Percentiles rank a stretch among this genome's conserved stretches.
These are phyloP conservation scores for Colletotrichum orchidophilum DNA, from an alignment of 2,329 filamentous ascomycete genomes.

Conservation along the genomic window DNA sequence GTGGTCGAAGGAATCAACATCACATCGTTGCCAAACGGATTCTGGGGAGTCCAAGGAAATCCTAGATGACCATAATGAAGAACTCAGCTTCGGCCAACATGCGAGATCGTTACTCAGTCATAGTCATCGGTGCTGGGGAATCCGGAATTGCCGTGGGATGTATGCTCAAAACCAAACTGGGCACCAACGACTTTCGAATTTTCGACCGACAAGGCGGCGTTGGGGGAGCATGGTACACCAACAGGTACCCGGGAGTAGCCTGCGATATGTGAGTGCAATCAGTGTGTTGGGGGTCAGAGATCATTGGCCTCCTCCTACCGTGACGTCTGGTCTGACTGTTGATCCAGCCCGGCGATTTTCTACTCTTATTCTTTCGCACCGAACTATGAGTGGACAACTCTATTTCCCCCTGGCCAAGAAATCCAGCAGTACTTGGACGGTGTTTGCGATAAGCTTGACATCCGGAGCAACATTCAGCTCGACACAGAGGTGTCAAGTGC, in stretches of 20 bases:
- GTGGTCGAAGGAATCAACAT: background rate
- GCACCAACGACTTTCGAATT: background rate
- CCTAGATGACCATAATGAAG: background rate
- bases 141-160: slow-evolving; percentile 4
- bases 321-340: background rate
- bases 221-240: background rate
- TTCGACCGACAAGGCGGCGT: slow-evolving; percentile 1
- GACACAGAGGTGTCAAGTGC: background rate
- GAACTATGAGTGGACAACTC: slow-evolving; percentile 1
- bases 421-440: slow-evolving; percentile 1
- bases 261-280: slow-evolving; percentile 3
- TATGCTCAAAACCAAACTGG: slow-evolving; percentile 2
- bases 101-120: background rate
- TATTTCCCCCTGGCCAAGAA: background rate
- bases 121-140: slow-evolving; percentile 2
- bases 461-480: background rate
- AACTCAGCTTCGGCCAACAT: background rate
- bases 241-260: background rate
- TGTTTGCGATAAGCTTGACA: background rate
- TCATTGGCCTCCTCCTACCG: background rate
- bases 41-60: background rate
- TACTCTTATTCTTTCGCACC: slow-evolving; percentile 4
- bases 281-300: background rate
- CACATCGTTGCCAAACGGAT: background rate
- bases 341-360: background rate